Base-by-base conservation (phyloP, 192 early-diverging fungal genomes). In the Rhizophagus clarus region DNA sequence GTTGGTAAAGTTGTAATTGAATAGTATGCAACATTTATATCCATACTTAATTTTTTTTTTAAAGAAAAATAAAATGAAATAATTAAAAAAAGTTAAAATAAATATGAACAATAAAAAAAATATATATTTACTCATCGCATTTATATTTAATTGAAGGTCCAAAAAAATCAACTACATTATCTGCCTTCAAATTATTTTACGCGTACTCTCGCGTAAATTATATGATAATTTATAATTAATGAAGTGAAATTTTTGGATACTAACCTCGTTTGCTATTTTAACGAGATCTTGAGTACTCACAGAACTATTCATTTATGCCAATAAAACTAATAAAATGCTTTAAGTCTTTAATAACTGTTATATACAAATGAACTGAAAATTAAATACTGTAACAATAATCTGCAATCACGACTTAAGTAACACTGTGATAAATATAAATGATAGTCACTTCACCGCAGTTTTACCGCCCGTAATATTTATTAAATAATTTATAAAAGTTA, bases 1-100 rank as follows among this genome's bases (percentile, higher is more conserved):
- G 14, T 2, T 20, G 88, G 81, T 61, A 89, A 61, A 37, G 77
- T 67, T 1, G 24, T 20, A 69, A 82, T 78, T 17, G 74, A n/a
- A 74, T 88, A 89, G 17, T 56, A 64, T 47, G 49, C 42, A 14
- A 72, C 28, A 20, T 34, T 34, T 14, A 42, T 42, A 61, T 34
- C 61, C 29, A 74, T 31, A 6, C 51, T 74, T n/a, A n/a, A n/a
- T n/a, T n/a, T 40, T 40, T 34, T 40, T 34, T 42, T 42, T 42
- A 42, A 42, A 10, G 22, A 34, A 24, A 61, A 3, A 74, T 32
- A 34, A 20, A 74, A 74, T 1, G 17, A 74, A 17, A 17, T 17
- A 61, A 8, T 31, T 20, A 74, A 60, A 24, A 34, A 74, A n/a
- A 31, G 15, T 61, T 61, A 40, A 61, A 61, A 60, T 42, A 24